Base-by-base conservation (phyloP, 2,329 filamentous ascomycete species). In the Fusarium equiseti region DNA sequence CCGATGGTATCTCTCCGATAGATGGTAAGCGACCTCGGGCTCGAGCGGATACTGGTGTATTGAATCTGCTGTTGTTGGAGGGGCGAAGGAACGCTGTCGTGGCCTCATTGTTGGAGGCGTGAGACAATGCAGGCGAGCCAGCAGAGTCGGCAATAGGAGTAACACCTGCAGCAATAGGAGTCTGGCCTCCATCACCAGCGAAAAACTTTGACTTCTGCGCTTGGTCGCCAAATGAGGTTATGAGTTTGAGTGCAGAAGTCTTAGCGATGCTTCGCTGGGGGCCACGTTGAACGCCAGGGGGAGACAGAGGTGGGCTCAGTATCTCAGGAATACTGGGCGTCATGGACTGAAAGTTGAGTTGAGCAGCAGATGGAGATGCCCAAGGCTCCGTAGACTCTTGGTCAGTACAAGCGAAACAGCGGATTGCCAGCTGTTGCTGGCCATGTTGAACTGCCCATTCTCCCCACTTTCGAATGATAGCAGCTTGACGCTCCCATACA, bases 381-480 rank as follows among this genome's bases (percentile, higher is more conserved):
- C 94, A 98, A 3, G 93, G 91, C 78, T 96, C 94, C 0, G 91
- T 90, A 0, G 93, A 92, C 77, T 98, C 94, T 22, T 91, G 86
- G 26, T 92, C 94, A 20, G 94, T 96, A 79, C 95, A 98, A 51
- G 95, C 94, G 79, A 98, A 98, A 81, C 91, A 98, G 75, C 95
- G 87, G 51, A 98, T 96, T 20, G 96, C 96, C 48, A 99, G 85
- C 75, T 97, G 93, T 71, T 96, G 92, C 75, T 97, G 92, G 18
- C 92, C 92, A 74, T 96, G 91, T 68, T 92, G 91, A 15, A 98
- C 91, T 40, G 95, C 93, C 83, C 92, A 91, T 76, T 98, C 95
- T 62, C 96, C 96, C 96, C 96, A 99, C 83, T 96, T 95, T 73
- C 93, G 90, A 68, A 98, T 90, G 50, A 99, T 89, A 74, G 92